These are phyloP conservation scores for Fusarium clavum DNA, from an alignment of 2,329 filamentous ascomycete species.

Conservation along the genomic window DNA sequence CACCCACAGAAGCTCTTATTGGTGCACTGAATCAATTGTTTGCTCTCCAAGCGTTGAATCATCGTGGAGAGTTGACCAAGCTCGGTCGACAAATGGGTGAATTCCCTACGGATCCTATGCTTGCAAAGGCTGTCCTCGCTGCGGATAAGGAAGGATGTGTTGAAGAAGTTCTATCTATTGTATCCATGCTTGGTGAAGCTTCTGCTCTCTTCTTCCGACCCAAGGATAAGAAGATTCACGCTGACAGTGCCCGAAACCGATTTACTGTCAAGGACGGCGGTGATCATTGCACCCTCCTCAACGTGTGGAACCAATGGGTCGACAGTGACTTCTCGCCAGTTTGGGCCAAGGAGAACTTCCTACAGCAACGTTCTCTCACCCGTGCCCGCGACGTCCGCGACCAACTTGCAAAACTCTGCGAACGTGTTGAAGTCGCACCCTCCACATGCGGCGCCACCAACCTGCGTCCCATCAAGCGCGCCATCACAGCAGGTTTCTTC, in stretches of 20 bases:
- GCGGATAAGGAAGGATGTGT: slow-evolving; percentile 93
- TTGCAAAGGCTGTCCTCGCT: slow-evolving; percentile 88
- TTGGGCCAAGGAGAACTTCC: slow-evolving; percentile 92
- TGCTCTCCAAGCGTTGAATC: slow-evolving; percentile 88
- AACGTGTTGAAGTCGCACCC: slow-evolving; percentile 86
- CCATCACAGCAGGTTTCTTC: slow-evolving; percentile 93
- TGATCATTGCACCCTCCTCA: slow-evolving; percentile 88
- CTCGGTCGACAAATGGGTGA: slow-evolving; percentile 94
- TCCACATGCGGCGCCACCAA: slow-evolving; percentile 78
- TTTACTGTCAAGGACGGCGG: slow-evolving; percentile 93
- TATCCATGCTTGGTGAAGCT: slow-evolving; percentile 93
- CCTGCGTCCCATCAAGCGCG: slow-evolving; percentile 81
- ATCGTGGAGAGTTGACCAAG: slow-evolving; percentile 89
- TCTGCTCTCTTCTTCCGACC: slow-evolving; percentile 92
- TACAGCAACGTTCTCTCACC: slow-evolving; percentile 90
- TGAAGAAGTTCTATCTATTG: slow-evolving; percentile 90
- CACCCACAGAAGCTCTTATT: slow-evolving; percentile 89
- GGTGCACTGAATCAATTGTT: slow-evolving; percentile 91
- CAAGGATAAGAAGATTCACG: slow-evolving; percentile 97
- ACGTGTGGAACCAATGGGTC: slow-evolving; percentile 96
- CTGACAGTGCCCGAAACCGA: slow-evolving; percentile 87
- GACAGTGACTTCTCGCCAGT: slow-evolving; percentile 89
- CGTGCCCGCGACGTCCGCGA: slow-evolving; percentile 92
- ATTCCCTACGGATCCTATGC: slow-evolving; percentile 91
- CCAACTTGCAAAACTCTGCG: slow-evolving; percentile 90